A percentile compares a stretch with the other conserved stretches of the same genome.
Conservation (phyloP, 1,139 yeast species). For the Arxiozyma bovina region DNA sequence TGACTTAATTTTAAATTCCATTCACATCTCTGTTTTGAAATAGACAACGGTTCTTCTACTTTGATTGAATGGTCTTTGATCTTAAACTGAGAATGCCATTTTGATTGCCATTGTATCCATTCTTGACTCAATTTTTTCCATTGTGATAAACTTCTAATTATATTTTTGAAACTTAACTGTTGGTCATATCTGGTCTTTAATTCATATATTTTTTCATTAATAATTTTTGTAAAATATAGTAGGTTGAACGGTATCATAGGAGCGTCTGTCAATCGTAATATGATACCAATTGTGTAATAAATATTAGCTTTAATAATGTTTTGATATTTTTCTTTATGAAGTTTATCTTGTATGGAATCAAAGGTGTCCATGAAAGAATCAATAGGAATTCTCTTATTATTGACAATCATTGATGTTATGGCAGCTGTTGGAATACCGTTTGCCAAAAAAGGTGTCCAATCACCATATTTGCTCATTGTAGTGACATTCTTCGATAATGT, state of each 20-base stretch:
- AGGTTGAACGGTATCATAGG: slow-evolving; percentile 72
- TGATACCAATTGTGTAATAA: slow-evolving; percentile 45
- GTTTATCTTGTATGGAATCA: slow-evolving; percentile 36
- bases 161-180: slow-evolving; percentile 25
- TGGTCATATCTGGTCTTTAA: slow-evolving; percentile 38
- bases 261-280: slow-evolving; percentile 54
- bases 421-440: slow-evolving; percentile 58
- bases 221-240: slow-evolving; percentile 38
- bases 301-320: slow-evolving; percentile 49
- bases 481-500: neutral
- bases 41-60: slow-evolving; percentile 53
- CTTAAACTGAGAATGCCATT: slow-evolving; percentile 25
- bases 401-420: slow-evolving; percentile 35
- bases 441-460: slow-evolving; percentile 49
- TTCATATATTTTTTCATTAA: slow-evolving; percentile 42
- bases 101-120: slow-evolving; percentile 30
- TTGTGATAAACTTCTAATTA: slow-evolving; percentile 27
- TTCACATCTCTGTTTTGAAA: slow-evolving; percentile 64
- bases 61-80: slow-evolving; percentile 30
- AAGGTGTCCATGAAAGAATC: slow-evolving; percentile 62
- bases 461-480: slow-evolving; percentile 41
- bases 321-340: slow-evolving; percentile 36
- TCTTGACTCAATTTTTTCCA: slow-evolving; percentile 37
- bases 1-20: slow-evolving; percentile 64
- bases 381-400: slow-evolving; percentile 40